phyloP scores from a whole-genome alignment of 75 land plant genomes.

The Chamaecyparis obtusa region DNA sequence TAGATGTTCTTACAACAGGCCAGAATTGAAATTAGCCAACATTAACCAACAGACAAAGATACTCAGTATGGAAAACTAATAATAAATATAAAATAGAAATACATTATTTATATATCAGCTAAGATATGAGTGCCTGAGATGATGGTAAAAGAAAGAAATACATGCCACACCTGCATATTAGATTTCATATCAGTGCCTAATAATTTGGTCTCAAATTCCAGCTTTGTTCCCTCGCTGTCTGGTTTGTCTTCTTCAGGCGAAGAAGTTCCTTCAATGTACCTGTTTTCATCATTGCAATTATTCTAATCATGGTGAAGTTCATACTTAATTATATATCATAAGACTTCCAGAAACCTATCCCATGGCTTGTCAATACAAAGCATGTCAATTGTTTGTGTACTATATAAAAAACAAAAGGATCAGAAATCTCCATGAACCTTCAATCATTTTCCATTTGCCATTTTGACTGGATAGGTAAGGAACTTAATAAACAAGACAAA shows the following conservation, averaged over 20 bases:
- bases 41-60: neutral
- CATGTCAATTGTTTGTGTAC: neutral
- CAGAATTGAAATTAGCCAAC: neutral
- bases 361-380: neutral
- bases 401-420: neutral
- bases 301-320: neutral
- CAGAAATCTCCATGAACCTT: neutral
- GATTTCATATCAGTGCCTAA: constrained; percentile 47
- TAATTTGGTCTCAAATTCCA: constrained; percentile 39
- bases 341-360: neutral
- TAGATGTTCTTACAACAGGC: neutral
- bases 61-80: neutral
- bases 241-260: constrained; percentile 45
- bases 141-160: constrained; percentile 7
- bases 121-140: neutral
- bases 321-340: neutral
- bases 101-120: neutral
- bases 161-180: constrained; percentile 41
- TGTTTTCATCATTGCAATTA: constrained; percentile 13
- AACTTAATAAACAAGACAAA: neutral
- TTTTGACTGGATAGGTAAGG: neutral
- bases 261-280: constrained; percentile 54
- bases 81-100: constrained; percentile 9
- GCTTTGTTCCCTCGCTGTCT: neutral
- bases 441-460: neutral